phyloP scores from a whole-genome alignment of 768 basidiomycete species.

The Podaxis sp. region DNA sequence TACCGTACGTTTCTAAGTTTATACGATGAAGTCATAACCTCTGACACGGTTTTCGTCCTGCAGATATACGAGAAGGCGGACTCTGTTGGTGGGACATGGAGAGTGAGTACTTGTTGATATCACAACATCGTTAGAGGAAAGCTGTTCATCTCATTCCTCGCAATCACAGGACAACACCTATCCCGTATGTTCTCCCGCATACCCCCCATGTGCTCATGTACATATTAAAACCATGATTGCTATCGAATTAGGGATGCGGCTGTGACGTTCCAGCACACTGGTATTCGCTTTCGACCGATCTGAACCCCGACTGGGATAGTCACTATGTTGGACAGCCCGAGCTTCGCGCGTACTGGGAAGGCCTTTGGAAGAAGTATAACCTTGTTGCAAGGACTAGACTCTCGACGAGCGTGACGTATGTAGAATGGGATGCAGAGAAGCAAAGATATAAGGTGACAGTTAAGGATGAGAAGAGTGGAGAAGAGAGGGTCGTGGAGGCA shows the following conservation, averaged over 20 bases:
- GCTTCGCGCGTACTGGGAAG: conserved; percentile 50
- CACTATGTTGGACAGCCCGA: conserved; percentile 50
- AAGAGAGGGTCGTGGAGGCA: conserved; percentile 34
- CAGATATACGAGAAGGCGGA: conserved; percentile 53
- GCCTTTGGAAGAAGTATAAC: conserved; percentile 44
- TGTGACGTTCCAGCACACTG: conserved; percentile 57
- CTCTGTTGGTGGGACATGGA: conserved; percentile 56
- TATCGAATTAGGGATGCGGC: conserved; percentile 44
- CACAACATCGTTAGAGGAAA: background rate
- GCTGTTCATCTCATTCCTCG: conserved; percentile 2
- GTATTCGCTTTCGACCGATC: conserved; percentile 55
- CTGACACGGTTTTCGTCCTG: background rate
- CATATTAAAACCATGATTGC: background rate
- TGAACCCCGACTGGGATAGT: conserved; percentile 51
- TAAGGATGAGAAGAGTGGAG: conserved; percentile 35
- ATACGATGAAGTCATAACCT: background rate
- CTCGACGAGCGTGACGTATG: conserved; percentile 37
- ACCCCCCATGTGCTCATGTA: background rate
- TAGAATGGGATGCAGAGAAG: conserved; percentile 44
- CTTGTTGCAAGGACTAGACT: conserved; percentile 42
- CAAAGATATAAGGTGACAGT: conserved; percentile 45
- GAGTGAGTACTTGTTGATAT: conserved; percentile 34
- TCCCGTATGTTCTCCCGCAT: conserved; percentile 35
- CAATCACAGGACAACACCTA: conserved; percentile 51
- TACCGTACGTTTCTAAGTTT: conserved; percentile 32